Base-by-base conservation (phyloP, 805 yeast genomes). In the Wickerhamomyces alni region DNA sequence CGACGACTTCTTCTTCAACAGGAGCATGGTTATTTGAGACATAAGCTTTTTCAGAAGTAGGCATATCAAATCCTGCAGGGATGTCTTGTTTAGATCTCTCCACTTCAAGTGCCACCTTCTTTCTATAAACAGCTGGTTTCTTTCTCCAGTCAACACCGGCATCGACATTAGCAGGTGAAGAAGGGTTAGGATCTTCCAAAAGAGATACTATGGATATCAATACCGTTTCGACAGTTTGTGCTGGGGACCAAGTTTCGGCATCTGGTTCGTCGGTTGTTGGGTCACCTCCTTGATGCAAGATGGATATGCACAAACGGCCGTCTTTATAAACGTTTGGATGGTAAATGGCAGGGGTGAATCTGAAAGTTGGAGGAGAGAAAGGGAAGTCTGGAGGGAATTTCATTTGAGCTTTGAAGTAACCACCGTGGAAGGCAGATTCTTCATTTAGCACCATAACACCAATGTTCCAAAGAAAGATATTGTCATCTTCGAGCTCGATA, bases 311-410 rank as follows among this genome's bases (percentile, higher is more conserved):
- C 35, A 93, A 71, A 50, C 94, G 68, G 15, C 98, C 98, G 62
- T 89, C 96, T 44, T 87, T 75, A 65, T 91, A 91, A 40, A 91
- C 95, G 60, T 91, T 91, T 19, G 98, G 98, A 57, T 91, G 98
- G 65, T 80, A 89, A 50, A 91, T 86, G 32, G 95, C 82, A 12
- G 97, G 96, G 8, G 91, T 82, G 69, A 91, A 91, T 51, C 94
- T 72, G 67, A 88, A 91, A 28, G 83, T 77, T 32, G 98, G 99
- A 22, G 99, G 99, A 17, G 86, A 69, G 58, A 77, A 91, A 4
- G 98, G 99, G 65, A 82, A 91, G 61, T 88, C 95, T 17, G 70
- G 64, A 6, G 98, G 98, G 65, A 91, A 91, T 51, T 82, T 74
- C 95, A 91, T 87, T 59, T 87, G 94, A 17, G 96, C 96, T 57